These are phyloP conservation scores for Xenoacremonium recifei DNA, from an alignment of 2,329 filamentous ascomycete genomes.

Conservation along the genomic window DNA sequence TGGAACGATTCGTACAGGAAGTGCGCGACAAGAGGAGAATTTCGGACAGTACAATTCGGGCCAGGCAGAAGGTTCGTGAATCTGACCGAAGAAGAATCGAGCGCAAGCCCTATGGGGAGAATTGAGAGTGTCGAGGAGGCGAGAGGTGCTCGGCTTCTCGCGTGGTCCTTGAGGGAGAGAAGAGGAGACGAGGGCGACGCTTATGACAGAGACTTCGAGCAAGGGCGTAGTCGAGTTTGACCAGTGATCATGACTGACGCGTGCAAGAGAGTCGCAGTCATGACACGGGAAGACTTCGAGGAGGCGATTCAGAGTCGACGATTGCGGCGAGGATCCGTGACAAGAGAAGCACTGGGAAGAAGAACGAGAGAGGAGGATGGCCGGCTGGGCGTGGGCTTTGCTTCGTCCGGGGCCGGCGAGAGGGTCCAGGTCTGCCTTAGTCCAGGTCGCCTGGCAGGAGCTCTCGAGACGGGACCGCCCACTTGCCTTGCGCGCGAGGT, in stretches of 20 bases:
- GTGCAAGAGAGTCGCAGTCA: slow-evolving; percentile 17
- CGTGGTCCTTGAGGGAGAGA: slow-evolving; percentile 10
- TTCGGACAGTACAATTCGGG: no score
- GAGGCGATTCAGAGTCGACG: slow-evolving; percentile 10
- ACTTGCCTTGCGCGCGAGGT: no score
- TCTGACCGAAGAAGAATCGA: slow-evolving; percentile 8
- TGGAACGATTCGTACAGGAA: slow-evolving; percentile 30
- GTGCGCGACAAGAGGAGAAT: slow-evolving; percentile 9
- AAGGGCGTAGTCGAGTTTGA: slow-evolving; percentile 22
- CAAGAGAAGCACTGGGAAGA: slow-evolving; percentile 30
- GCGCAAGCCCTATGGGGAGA: slow-evolving; percentile 11
- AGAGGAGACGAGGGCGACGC: slow-evolving; percentile 21
- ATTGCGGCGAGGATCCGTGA: slow-evolving; percentile 11
- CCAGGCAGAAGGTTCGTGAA: no score
- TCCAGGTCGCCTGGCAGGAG: neutral
- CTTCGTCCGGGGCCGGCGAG: neutral
- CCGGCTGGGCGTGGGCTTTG: slow-evolving; percentile 7
- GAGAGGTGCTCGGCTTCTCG: slow-evolving; percentile 7
- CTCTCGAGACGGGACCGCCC: no score
- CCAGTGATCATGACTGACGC: slow-evolving; percentile 27
- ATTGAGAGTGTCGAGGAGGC: slow-evolving; percentile 14
- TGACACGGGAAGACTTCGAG: slow-evolving; percentile 17
- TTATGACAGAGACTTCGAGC: slow-evolving; percentile 18
- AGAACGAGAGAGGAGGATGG: slow-evolving; percentile 14
- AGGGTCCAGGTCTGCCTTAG: no score